Evolutionary conservation across 1,284 basidiomycete genomes (phyloP).

Genomic region (Puccinia horiana): DNA sequence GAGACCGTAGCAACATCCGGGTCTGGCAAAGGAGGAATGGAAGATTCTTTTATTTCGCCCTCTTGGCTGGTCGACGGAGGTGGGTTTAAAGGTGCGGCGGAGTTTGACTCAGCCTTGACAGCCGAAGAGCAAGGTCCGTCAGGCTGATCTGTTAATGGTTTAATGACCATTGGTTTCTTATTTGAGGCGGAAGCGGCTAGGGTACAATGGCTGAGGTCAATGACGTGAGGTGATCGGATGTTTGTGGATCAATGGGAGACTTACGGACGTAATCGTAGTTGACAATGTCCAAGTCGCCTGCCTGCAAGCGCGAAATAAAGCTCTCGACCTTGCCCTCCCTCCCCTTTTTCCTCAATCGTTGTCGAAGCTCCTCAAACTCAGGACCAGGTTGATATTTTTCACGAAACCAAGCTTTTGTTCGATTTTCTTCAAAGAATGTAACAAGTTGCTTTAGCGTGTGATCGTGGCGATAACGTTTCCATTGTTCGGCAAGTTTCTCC

Average conservation of each 20-base stretch:
- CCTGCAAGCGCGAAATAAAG: constrained; percentile 23
- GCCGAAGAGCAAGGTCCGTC: neutral
- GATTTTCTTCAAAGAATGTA: constrained; percentile 52
- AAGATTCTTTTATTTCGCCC: constrained; percentile 7
- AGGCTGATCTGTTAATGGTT: neutral
- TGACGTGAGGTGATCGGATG: too few species aligned
- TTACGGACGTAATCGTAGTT: constrained; percentile 45
- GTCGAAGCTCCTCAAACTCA: constrained; percentile 41
- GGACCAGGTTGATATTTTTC: constrained; percentile 45
- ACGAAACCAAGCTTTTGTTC: constrained; percentile 45
- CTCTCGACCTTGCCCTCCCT: constrained; percentile 27
- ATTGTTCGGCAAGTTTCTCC: constrained; percentile 53
- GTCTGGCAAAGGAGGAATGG: neutral
- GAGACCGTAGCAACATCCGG: neutral
- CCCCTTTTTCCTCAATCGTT: constrained; percentile 44
- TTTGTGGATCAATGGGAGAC: neutral
- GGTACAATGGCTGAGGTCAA: neutral
- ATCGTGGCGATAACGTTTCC: constrained; percentile 54
- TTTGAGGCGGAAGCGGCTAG: neutral
- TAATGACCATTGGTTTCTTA: constrained; percentile 6
- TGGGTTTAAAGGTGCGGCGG: neutral
- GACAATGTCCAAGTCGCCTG: constrained; percentile 41
- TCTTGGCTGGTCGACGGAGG: constrained; percentile 4
- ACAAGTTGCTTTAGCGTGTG: constrained; percentile 50
- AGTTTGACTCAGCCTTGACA: neutral